Conservation (phyloP, 2,329 filamentous ascomycete species). For the Exophiala sideris region DNA sequence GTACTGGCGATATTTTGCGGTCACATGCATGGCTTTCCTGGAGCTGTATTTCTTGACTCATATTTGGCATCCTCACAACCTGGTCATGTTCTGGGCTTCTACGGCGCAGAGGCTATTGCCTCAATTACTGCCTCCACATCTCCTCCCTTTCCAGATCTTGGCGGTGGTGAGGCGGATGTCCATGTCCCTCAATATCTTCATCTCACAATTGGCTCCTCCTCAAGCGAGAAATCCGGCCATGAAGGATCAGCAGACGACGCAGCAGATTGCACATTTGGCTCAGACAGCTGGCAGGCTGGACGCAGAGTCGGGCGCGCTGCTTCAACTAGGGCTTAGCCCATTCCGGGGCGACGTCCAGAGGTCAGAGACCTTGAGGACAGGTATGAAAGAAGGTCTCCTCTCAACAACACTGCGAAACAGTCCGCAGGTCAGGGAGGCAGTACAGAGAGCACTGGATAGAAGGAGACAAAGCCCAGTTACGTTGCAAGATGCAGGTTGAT, state of each 20-base stretch:
- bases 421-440: constrained; percentile 76
- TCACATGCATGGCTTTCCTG: constrained; percentile 54
- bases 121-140: constrained; percentile 45
- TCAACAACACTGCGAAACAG: constrained; percentile 79
- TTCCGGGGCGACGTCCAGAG: constrained; percentile 69
- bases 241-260: constrained; percentile 49
- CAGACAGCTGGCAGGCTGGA: constrained; percentile 59
- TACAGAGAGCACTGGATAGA: constrained; percentile 54
- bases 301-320: constrained; percentile 64
- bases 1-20: constrained; percentile 52
- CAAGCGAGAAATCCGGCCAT: constrained; percentile 33
- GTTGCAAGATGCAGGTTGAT: constrained; percentile 6
- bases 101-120: constrained; percentile 25
- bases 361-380: constrained; percentile 63
- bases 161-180: constrained; percentile 70
- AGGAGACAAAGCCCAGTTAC: constrained; percentile 15
- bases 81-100: constrained; percentile 13
- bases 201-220: constrained; percentile 71
- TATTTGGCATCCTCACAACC: constrained; percentile 19
- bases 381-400: constrained; percentile 81
- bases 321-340: constrained; percentile 76
- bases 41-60: constrained; percentile 58
- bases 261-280: constrained; percentile 67
- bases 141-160: constrained; percentile 80
- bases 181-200: constrained; percentile 76